phyloP scores from a whole-genome alignment of 495 filamentous ascomycete species.

The Penicillium antarcticum region DNA sequence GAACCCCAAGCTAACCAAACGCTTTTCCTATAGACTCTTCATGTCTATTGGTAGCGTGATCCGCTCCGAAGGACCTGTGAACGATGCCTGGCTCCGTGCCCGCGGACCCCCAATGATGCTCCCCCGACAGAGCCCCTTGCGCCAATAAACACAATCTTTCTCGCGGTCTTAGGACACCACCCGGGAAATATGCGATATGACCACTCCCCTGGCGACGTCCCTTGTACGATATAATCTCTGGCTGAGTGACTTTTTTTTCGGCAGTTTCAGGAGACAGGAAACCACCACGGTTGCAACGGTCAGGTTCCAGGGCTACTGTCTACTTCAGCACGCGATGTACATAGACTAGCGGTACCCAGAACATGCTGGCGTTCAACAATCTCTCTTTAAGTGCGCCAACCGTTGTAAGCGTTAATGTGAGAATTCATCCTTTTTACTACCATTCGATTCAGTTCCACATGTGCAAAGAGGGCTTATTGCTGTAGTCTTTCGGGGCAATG shows the following conservation, averaged over 20 bases:
- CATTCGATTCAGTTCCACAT: neutral
- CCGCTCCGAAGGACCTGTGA: conserved; percentile 67
- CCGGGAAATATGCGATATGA: conserved; percentile 24
- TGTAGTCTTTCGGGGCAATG: neutral
- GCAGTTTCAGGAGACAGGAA: conserved; percentile 10
- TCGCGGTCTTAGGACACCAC: conserved; percentile 2
- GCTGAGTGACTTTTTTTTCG: conserved; percentile 7
- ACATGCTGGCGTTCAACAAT: conserved; percentile 1
- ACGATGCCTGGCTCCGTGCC: conserved; percentile 48
- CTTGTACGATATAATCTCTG: conserved; percentile 38
- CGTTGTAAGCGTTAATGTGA: neutral
- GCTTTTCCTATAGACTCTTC: conserved; percentile 68
- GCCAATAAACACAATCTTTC: conserved; percentile 25
- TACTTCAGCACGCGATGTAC: conserved; percentile 4
- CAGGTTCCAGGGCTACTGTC: conserved; percentile 1
- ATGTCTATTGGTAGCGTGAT: conserved; percentile 98
- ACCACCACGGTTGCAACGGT: neutral
- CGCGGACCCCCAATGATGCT: conserved; percentile 47
- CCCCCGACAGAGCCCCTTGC: conserved; percentile 37
- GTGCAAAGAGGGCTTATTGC: neutral
- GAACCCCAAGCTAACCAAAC: conserved; percentile 5
- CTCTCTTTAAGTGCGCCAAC: neutral
- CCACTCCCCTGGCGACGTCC: conserved; percentile 17
- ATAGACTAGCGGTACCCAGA: conserved; percentile 8
- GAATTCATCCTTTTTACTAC: neutral